A percentile compares a stretch with the other conserved stretches of the same genome.
Evolutionary conservation across 164 flowering plant genomes (phyloP).

Genomic region (Stephania yunnanensis): DNA sequence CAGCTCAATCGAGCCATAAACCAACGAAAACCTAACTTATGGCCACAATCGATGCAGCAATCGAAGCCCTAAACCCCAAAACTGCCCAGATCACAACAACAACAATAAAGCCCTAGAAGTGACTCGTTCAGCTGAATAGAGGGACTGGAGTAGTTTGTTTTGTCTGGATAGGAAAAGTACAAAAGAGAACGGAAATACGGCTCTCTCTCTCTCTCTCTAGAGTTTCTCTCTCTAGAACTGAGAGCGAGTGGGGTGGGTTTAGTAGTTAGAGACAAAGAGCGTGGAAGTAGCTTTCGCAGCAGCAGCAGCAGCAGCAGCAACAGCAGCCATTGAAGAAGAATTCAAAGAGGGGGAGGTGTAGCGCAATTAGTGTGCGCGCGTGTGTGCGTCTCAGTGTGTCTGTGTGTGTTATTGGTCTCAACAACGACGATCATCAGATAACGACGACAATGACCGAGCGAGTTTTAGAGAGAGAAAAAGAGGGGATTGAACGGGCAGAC

Average conservation of each 20-base stretch:
- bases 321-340: background rate
- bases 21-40: background rate
- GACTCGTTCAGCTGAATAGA: background rate
- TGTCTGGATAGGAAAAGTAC: background rate
- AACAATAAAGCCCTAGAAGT: background rate
- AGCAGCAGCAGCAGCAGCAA: background rate
- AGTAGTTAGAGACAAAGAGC: background rate
- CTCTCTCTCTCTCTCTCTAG: background rate
- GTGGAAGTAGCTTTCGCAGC: conserved; percentile 6
- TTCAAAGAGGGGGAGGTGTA: background rate
- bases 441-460: background rate
- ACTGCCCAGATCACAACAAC: background rate
- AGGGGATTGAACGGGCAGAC: conserved; percentile 7
- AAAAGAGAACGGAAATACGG: background rate
- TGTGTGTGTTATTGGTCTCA: no score
- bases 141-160: background rate
- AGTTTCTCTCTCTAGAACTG: no score
- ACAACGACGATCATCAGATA: no score
- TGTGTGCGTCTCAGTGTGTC: background rate
- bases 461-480: background rate
- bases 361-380: background rate
- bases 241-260: no score
- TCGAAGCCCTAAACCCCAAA: conserved; percentile 4
- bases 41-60: background rate
- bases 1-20: background rate